phyloP scores from a whole-genome alignment of 2,329 filamentous ascomycete genomes.

The Phialocephala sp. region DNA sequence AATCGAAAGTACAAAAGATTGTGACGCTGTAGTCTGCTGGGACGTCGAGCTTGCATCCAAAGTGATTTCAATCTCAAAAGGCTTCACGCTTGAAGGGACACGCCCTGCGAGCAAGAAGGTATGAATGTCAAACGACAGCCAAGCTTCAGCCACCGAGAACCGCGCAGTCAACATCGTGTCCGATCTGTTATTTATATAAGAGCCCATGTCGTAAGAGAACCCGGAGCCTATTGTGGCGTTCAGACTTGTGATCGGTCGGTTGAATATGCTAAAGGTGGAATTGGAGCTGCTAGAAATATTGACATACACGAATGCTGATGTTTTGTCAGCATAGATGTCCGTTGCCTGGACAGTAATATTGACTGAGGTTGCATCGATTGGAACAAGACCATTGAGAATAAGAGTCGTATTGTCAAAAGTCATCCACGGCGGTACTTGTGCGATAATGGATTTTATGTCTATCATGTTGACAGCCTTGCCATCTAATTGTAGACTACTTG shows the following conservation, averaged over 20 bases:
- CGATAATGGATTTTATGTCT: slow-evolving; percentile 58
- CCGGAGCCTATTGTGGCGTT: slow-evolving; percentile 37
- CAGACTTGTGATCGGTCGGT: slow-evolving; percentile 27
- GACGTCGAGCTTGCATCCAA: slow-evolving; percentile 36
- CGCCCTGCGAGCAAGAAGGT: slow-evolving; percentile 35
- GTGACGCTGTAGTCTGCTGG: slow-evolving; percentile 21
- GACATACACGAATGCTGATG: slow-evolving; percentile 59
- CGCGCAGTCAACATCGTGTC: slow-evolving; percentile 32
- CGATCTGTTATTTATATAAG: slow-evolving; percentile 34
- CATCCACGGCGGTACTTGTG: slow-evolving; percentile 71
- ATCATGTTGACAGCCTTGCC: slow-evolving; percentile 53
- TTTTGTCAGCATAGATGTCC: slow-evolving; percentile 64
- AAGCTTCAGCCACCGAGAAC: slow-evolving; percentile 30
- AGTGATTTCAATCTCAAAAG: slow-evolving; percentile 31
- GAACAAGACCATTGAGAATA: slow-evolving; percentile 67
- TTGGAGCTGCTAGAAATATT: slow-evolving; percentile 21
- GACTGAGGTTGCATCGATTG: slow-evolving; percentile 59
- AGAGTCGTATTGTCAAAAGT: slow-evolving; percentile 66
- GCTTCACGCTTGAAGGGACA: slow-evolving; percentile 29
- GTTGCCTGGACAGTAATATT: slow-evolving; percentile 66
- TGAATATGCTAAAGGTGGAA: slow-evolving; percentile 30
- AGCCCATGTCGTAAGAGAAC: slow-evolving; percentile 37
- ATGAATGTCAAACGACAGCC: slow-evolving; percentile 38
- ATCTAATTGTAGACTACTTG: slow-evolving; percentile 62
- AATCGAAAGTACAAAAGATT: slow-evolving; percentile 34